Conservation (phyloP, 768 basidiomycete genomes). For the Pleurotus giganteus region DNA sequence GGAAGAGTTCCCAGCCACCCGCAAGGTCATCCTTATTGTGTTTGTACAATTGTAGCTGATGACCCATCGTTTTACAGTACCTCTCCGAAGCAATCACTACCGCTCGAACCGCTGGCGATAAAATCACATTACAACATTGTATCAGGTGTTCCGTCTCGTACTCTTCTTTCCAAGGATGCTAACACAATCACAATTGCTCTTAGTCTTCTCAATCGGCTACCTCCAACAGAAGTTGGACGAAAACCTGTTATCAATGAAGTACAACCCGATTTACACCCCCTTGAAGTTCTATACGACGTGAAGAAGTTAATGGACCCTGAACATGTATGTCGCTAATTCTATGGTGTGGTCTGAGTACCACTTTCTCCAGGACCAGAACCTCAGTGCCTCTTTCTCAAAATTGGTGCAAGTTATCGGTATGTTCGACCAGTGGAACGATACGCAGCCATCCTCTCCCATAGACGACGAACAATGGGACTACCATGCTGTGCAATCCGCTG, state of each 20-base stretch:
- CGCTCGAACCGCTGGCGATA: constrained; percentile 72
- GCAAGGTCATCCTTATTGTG: constrained; percentile 44
- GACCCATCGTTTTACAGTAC: constrained; percentile 45
- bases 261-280: constrained; percentile 71
- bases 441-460: constrained; percentile 43
- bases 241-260: constrained; percentile 66
- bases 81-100: constrained; percentile 75
- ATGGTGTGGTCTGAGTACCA: not conserved
- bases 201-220: constrained; percentile 74
- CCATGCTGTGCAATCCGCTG: constrained; percentile 69
- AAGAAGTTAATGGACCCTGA: constrained; percentile 69
- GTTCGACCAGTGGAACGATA: constrained; percentile 71
- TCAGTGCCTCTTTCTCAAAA: constrained; percentile 66
- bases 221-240: constrained; percentile 42
- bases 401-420: constrained; percentile 64
- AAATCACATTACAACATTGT: constrained; percentile 72
- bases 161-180: not conserved
- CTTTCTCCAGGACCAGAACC: constrained; percentile 59
- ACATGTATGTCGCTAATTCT: constrained; percentile 40
- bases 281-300: constrained; percentile 75
- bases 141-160: constrained; percentile 50
- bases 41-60: not conserved
- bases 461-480: constrained; percentile 69
- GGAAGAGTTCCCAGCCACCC: constrained; percentile 64
- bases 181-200: not conserved